Conservation (phyloP, 1,139 yeast genomes). For the Kodamaea plutei region DNA sequence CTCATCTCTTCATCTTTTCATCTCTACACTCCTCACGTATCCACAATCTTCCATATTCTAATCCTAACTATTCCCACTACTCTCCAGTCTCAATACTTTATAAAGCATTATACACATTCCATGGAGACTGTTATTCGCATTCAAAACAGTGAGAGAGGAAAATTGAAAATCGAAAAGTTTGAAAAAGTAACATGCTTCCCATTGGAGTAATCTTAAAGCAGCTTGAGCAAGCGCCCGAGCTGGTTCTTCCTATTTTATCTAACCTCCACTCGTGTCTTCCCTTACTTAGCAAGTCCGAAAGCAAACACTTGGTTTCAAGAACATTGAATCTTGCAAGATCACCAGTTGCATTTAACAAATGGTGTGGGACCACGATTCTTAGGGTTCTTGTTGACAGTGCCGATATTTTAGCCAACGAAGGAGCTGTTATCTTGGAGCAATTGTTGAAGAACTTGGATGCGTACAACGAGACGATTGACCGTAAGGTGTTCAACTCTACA, state of each 20-base stretch:
- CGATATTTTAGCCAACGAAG: slow-evolving; percentile 53
- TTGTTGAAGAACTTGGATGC: slow-evolving; percentile 56
- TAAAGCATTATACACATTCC: too few relatives aligned
- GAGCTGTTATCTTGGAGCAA: slow-evolving; percentile 51
- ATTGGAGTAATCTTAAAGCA: slow-evolving; percentile 30
- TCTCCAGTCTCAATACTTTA: too few relatives aligned
- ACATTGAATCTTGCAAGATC: slow-evolving; percentile 52
- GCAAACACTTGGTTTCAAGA: slow-evolving; percentile 54
- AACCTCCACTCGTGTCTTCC: slow-evolving; percentile 34
- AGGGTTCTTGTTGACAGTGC: slow-evolving; percentile 51
- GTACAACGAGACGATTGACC: slow-evolving; percentile 37
- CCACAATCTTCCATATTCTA: too few relatives aligned
- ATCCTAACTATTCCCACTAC: too few relatives aligned
- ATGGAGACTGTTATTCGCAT: too few relatives aligned
- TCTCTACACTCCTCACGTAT: too few relatives aligned
- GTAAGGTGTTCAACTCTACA: slow-evolving; percentile 44
- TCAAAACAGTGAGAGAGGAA: too few relatives aligned
- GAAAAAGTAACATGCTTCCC: too few relatives aligned
- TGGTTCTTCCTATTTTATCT: slow-evolving; percentile 32
- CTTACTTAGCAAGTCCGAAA: slow-evolving; percentile 46
- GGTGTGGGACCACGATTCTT: slow-evolving; percentile 62
- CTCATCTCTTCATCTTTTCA: too few relatives aligned
- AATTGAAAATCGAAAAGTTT: too few relatives aligned
- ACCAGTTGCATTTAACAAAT: slow-evolving; percentile 44
- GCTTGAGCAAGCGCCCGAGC: slow-evolving; percentile 31